Percentiles rank a stretch among this genome's conserved stretches.
phyloP scores from a whole-genome alignment of 2,329 filamentous ascomycete genomes.

The Colletotrichum tabaci region DNA sequence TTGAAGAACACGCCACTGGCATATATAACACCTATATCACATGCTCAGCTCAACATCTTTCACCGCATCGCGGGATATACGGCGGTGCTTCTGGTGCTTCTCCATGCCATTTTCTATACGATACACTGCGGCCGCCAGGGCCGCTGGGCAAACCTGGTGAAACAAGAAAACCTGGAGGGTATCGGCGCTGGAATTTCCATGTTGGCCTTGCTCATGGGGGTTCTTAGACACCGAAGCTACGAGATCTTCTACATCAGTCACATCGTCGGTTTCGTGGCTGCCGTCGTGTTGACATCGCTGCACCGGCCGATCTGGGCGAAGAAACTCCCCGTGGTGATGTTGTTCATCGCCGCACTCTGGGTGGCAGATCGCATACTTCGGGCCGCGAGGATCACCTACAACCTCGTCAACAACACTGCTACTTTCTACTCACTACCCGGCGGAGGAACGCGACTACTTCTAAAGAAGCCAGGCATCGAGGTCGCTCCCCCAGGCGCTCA shows the following conservation, averaged over 20 bases:
- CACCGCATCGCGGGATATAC: constrained; percentile 63
- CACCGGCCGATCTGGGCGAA: constrained; percentile 60
- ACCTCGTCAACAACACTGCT: constrained; percentile 57
- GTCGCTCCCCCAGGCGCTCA: constrained; percentile 53
- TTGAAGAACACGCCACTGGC: constrained; percentile 65
- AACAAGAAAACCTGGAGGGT: constrained; percentile 52
- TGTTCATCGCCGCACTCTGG: constrained; percentile 60
- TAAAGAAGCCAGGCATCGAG: constrained; percentile 57
- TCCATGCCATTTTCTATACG: constrained; percentile 56
- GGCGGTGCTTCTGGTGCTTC: constrained; percentile 52
- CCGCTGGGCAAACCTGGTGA: constrained; percentile 46
- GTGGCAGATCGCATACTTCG: constrained; percentile 60
- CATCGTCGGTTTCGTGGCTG: constrained; percentile 57
- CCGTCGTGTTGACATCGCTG: constrained; percentile 57
- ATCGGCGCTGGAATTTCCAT: constrained; percentile 56
- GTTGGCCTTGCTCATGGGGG: constrained; percentile 54
- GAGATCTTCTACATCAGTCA: constrained; percentile 64
- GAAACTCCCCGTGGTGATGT: constrained; percentile 55
- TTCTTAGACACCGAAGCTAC: constrained; percentile 57
- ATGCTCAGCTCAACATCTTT: constrained; percentile 63
- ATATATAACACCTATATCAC: constrained; percentile 54
- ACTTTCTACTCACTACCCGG: constrained; percentile 60
- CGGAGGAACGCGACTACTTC: constrained; percentile 60
- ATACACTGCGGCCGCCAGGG: constrained; percentile 48
- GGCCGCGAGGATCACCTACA: constrained; percentile 44